Evolutionary conservation across 805 yeast genomes (phyloP).

Genomic region (Candida ponderosae): DNA sequence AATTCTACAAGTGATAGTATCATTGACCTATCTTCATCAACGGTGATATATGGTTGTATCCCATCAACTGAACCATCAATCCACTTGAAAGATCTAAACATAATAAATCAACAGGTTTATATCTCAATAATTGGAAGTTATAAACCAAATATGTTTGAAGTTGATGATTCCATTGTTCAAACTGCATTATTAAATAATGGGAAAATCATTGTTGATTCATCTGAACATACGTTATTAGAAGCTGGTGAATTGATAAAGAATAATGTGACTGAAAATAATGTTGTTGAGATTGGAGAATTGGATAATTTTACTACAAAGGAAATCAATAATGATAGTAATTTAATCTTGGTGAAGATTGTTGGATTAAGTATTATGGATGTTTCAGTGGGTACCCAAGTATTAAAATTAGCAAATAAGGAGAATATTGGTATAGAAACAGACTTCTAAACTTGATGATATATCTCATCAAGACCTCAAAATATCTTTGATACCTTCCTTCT

Average conservation of each 20-base stretch:
- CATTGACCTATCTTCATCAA: constrained; percentile 27
- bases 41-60: constrained; percentile 51
- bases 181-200: constrained; percentile 25
- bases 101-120: constrained; percentile 24
- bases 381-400: constrained; percentile 37
- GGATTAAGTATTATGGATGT: constrained; percentile 63
- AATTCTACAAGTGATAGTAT: constrained; percentile 11
- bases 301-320: constrained; percentile 8
- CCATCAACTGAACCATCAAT: constrained; percentile 49
- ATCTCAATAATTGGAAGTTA: constrained; percentile 60
- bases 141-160: constrained; percentile 60
- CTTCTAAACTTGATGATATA: constrained; percentile 12
- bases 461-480: too few relatives aligned
- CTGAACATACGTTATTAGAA: constrained; percentile 45
- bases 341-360: constrained; percentile 47
- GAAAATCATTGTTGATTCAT: constrained; percentile 52
- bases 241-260: constrained; percentile 59
- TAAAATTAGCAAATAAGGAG: constrained; percentile 20
- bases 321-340: constrained; percentile 14
- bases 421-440: constrained; percentile 25
- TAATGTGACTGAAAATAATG: constrained; percentile 26
- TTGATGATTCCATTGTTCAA: constrained; percentile 36
- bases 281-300: constrained; percentile 40
- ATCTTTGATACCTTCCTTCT: too few relatives aligned
- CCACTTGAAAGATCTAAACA: constrained; percentile 21